A percentile compares a stretch with the other conserved stretches of the same genome.
phyloP scores from a whole-genome alignment of 352 stramenopile genomes.

The Ochromonadaceae sp. region DNA sequence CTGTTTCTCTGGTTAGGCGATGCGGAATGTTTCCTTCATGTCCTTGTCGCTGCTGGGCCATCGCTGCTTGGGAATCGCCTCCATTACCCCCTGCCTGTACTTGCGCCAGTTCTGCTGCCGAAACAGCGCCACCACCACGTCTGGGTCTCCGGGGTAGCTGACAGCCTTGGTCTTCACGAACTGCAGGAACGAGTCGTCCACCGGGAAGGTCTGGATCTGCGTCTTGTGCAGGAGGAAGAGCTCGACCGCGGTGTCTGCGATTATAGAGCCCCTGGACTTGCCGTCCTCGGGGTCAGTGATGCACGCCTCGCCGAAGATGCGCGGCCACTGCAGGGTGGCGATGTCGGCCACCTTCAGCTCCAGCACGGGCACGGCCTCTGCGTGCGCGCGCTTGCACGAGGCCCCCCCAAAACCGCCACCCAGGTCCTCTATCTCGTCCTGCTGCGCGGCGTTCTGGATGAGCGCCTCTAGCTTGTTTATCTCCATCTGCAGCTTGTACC shows the following conservation, averaged over 20 bases:
- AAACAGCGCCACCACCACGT: neutral
- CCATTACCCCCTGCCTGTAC: neutral
- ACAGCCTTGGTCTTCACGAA: neutral
- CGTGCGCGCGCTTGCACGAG: neutral
- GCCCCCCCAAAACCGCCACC: no score
- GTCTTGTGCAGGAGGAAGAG: conserved; percentile 3
- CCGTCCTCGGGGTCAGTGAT: conserved; percentile 6
- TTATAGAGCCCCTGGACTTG: neutral
- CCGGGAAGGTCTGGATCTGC: conserved; percentile 8
- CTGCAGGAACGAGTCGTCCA: neutral
- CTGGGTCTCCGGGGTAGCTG: neutral
- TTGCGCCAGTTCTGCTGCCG: neutral
- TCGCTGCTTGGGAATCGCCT: neutral
- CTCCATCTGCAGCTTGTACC: neutral
- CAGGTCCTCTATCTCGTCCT: conserved; percentile 9
- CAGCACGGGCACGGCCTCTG: neutral
- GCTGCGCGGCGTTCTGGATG: neutral
- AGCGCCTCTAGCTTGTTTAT: conserved; percentile 3
- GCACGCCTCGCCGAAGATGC: conserved; percentile 10
- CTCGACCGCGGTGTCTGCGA: neutral
- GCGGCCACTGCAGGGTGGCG: conserved; percentile 2
- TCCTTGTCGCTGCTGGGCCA: conserved; percentile 3
- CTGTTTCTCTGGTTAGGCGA: no score
- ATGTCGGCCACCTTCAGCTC: neutral
- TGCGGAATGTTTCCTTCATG: no score